Percentiles rank a stretch among this genome's conserved stretches.
Conservation (phyloP, 139 green algal genomes). For the Coelastrella sp. region DNA sequence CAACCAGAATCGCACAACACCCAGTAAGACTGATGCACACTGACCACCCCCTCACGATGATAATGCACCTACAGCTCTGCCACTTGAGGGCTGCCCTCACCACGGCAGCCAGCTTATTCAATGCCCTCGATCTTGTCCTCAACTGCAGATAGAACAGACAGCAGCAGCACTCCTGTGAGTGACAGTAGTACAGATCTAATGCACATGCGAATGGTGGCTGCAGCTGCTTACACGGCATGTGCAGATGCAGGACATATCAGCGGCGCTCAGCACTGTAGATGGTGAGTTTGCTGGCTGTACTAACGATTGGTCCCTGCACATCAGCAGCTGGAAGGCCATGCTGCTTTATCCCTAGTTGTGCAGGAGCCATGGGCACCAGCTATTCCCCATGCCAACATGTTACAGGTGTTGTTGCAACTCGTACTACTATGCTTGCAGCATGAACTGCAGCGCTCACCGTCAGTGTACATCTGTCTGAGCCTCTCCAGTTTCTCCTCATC, state of each 20-base stretch:
- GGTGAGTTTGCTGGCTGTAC: too few species aligned
- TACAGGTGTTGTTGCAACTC: too few species aligned
- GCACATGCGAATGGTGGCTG: too few species aligned
- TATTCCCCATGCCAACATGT: too few species aligned
- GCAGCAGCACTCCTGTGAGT: background rate
- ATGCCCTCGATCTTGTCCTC: slow-evolving; percentile 99
- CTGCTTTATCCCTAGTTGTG: too few species aligned
- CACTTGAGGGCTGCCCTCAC: background rate
- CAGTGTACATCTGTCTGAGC: slow-evolving; percentile 79
- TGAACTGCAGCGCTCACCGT: slow-evolving; percentile 28
- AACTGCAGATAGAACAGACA: slow-evolving; percentile 45
- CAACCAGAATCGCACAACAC: background rate
- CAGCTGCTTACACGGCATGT: too few species aligned
- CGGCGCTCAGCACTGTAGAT: too few species aligned
- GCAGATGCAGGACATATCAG: too few species aligned
- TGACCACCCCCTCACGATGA: background rate
- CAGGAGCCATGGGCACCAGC: too few species aligned
- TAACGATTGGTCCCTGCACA: too few species aligned
- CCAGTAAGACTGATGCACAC: background rate
- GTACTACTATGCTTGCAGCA: too few species aligned
- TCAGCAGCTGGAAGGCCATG: too few species aligned
- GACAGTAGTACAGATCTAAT: background rate
- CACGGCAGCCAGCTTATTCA: slow-evolving; percentile 69
- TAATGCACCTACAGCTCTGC: background rate
- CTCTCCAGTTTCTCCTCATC: slow-evolving; percentile 94